phyloP scores from a whole-genome alignment of 1,284 basidiomycete genomes.

The Boletus subluridellus region DNA sequence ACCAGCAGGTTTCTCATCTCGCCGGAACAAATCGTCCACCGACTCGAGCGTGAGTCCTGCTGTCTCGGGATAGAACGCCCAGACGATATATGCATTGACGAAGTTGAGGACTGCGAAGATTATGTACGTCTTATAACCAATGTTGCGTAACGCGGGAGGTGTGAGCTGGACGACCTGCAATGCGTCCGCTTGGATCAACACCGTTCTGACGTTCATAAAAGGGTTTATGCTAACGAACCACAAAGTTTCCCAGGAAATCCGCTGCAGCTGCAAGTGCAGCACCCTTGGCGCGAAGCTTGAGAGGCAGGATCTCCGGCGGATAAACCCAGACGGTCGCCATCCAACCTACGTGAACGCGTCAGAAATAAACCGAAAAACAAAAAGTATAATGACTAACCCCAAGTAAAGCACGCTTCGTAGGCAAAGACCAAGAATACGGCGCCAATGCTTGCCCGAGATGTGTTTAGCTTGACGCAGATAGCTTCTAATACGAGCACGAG shows the following conservation, averaged over 20 bases:
- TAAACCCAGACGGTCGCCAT: slow-evolving; percentile 20
- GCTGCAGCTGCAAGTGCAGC: slow-evolving; percentile 11
- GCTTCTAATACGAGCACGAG: slow-evolving; percentile 14
- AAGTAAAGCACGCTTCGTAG: slow-evolving; percentile 15
- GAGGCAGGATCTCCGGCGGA: slow-evolving; percentile 12
- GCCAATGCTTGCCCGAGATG: slow-evolving; percentile 6
- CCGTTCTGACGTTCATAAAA: neutral
- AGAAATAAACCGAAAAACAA: neutral
- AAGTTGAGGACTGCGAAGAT: slow-evolving; percentile 16
- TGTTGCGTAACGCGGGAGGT: slow-evolving; percentile 14
- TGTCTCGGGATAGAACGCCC: slow-evolving; percentile 17
- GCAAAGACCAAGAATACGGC: slow-evolving; percentile 18
- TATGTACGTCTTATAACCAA: slow-evolving; percentile 18
- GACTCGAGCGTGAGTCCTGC: slow-evolving; percentile 14
- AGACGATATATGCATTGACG: slow-evolving; percentile 14
- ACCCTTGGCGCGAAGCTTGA: slow-evolving; percentile 17
- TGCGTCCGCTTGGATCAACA: neutral
- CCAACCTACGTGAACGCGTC: slow-evolving; percentile 7
- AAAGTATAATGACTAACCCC: slow-evolving; percentile 1
- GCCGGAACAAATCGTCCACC: neutral
- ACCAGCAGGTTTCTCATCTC: neutral
- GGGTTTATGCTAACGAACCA: neutral
- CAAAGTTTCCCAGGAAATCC: slow-evolving; percentile 15
- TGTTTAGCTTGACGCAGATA: slow-evolving; percentile 13
- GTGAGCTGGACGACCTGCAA: slow-evolving; percentile 17